Evolutionary conservation across 2,329 filamentous ascomycete species (phyloP), one percentile per base, ranked within the genome.

Genomic region (Tympanopsis confertula): DNA sequence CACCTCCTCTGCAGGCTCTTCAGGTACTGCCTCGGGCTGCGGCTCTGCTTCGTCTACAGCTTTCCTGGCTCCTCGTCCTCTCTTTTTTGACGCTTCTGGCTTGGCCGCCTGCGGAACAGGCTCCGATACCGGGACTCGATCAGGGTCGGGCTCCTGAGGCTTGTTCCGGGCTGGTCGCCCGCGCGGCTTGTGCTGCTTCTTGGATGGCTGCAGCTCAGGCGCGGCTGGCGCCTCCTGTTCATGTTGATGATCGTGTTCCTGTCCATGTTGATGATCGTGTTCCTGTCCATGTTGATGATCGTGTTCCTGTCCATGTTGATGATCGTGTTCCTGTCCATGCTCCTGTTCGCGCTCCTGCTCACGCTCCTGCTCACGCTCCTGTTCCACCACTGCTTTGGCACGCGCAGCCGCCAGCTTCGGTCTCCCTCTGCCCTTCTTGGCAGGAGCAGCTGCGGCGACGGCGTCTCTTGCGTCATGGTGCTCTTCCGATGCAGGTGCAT

Each of bases 301-400:
- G 14, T 47, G 45, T 32, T 49, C 40, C 19, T 50, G 41, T 18
- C 29, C 32, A 36, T 29, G 20, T 32, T 40, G 28, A 15, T 17
- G 28, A 19, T 37, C n/a, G n/a, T n/a, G n/a, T n/a, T n/a, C n/a
- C 51, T 53, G 40, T 56, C 58, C 37, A 55, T 39, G 12, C 43
- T 48, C 36, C 37, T 45, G 49, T 7, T 57, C 54, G 15, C 55
- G 51, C 14, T 60, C 58, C 5, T 39, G 33, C 26, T 48, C 47
- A 14, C 44, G 40, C 12, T 49, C 45, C 2, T 37, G 26, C 33
- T 46, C 49, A 5, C 41, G 33, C 28, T 40, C 40, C n/a, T 43
- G n/a, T n/a, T n/a, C n/a, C n/a, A n/a, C n/a, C n/a, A n/a, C n/a
- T 36, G 18, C 17, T 19, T 12, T 40, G 35, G 18, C 29, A 10